Evolutionary conservation across 148 eudicot genomes (phyloP), one percentile per base, ranked within the genome.

Genomic region (Rhododendron henanense): DNA sequence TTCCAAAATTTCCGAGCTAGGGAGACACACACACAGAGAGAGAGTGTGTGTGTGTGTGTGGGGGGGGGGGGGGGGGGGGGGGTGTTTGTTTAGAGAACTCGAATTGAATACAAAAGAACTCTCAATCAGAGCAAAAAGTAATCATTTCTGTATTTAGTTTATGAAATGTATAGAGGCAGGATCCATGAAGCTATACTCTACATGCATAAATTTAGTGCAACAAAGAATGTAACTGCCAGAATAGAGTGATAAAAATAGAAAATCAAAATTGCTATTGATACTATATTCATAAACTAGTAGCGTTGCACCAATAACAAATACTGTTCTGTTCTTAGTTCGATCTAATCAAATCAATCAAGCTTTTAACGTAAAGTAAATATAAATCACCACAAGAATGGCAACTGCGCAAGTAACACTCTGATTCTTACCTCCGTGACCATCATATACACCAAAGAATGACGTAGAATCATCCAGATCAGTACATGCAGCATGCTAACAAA

Each of bases 371-470:
- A 28, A n/a, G 79, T 19, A 53, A n/a, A 53, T 23, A 65, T 28
- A 81, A 37, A 75, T 75, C 81, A 44, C 57, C 50, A 71, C 33
- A 13, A 81, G 25, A 82, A 63, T 11, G n/a, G 23, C 23, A 37
- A 80, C 16, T 67, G 45, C 39, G 10, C 8, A 81, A 73, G 71
- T 28, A 41, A 84, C 86, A 25, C 37, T 82, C 83, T 44, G 31
- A 61, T 35, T 63, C 93, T 89, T 89, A 97, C 99, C 99, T 92
- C 99, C 99, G 78, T 97, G 99, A 85, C 99, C 99, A 90, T 97
- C 99, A 92, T 94, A 97, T 78, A 97, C 99, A 79, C 99, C 99
- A 92, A 97, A 97, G 91, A 97, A 97, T 78, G 99, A 93, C 85
- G 98, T 90, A 61, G 93, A 89, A 83, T 88, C 83, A 88, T 97